Base-by-base conservation (phyloP, 768 basidiomycete genomes). In the Pulveroboletus ravenelii region DNA sequence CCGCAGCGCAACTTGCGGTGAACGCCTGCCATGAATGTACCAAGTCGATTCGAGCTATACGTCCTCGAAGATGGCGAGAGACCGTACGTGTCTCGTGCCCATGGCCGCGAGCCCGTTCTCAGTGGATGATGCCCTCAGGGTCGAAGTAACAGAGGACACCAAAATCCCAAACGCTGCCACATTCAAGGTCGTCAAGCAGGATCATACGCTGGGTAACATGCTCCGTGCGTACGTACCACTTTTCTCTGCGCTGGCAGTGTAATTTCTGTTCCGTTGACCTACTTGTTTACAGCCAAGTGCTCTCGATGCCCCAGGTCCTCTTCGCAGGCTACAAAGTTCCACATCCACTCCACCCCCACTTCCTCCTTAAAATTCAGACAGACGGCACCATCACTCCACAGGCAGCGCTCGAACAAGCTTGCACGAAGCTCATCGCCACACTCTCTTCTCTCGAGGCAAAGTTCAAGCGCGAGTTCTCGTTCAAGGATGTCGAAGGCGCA, bases 291-390 rank as follows among this genome's bases (percentile, higher is more conserved):
- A 96, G 94, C 3, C 93, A 99, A 78, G 85, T 98, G 27, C 84
- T 97, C 31, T 71, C 84, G 8, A 87, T 89, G 80, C 87, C 90
- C 6, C 77, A 84, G 57, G 84, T 97, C 57, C 84, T 93, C 53
- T 98, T 98, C 65, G 94, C 94, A 1, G 96, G 96, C 2, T 98
- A 98, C 83, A 93, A 94, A 73, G 92, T 93, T 35, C 95, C 95
- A 0, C 96, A 97, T 62, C 95, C 96, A 1, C 82, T 95, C 18
- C 91, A 96, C 56, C 93, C 94, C 8, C 80, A 93, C 67, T 95
- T 98, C 72, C 76, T 90, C 50, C 81, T 99, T 69, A 97, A 96
- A 69, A 82, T 98, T 48, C 96, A 97, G 71, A 97, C 94, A 2
- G 93, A 97, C 68, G 91, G 93, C 20, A 76, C 81, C 1, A 70